phyloP scores from a whole-genome alignment of 2,329 filamentous ascomycete species.

The Onygenales sp. region DNA sequence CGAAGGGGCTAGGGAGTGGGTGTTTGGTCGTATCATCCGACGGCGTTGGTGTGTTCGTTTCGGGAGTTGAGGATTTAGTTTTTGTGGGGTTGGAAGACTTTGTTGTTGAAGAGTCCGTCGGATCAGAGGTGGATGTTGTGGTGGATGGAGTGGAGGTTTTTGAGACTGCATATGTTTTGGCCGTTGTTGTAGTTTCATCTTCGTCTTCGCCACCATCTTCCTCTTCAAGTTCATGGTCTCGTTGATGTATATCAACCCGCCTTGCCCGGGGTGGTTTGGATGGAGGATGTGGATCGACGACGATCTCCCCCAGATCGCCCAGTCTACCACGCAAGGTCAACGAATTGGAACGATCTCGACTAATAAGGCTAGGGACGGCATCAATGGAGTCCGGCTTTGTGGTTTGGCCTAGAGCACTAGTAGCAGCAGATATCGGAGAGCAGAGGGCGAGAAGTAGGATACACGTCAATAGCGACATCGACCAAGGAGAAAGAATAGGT shows the following conservation, averaged over 20 bases:
- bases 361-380: background rate
- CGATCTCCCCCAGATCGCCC: constrained; percentile 12
- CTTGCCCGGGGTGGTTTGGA: background rate
- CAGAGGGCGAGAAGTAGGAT: background rate
- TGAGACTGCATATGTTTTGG: background rate
- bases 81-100: constrained; percentile 8
- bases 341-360: background rate
- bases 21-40: constrained; percentile 6
- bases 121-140: background rate
- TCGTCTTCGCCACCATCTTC: background rate
- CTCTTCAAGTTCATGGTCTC: background rate
- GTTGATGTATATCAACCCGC: background rate
- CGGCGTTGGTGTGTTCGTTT: constrained; percentile 7
- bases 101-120: constrained; percentile 8
- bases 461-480: constrained; percentile 5
- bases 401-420: background rate
- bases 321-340: background rate
- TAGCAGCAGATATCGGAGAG: background rate
- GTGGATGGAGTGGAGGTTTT: background rate
- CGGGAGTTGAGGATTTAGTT: constrained; percentile 1
- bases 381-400: background rate
- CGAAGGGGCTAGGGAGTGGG: constrained; percentile 55
- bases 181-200: background rate
- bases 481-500: background rate
- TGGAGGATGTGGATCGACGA: constrained; percentile 9